Evolutionary conservation across 805 yeast species (phyloP).

Genomic region (Saturnispora gosingensis): DNA sequence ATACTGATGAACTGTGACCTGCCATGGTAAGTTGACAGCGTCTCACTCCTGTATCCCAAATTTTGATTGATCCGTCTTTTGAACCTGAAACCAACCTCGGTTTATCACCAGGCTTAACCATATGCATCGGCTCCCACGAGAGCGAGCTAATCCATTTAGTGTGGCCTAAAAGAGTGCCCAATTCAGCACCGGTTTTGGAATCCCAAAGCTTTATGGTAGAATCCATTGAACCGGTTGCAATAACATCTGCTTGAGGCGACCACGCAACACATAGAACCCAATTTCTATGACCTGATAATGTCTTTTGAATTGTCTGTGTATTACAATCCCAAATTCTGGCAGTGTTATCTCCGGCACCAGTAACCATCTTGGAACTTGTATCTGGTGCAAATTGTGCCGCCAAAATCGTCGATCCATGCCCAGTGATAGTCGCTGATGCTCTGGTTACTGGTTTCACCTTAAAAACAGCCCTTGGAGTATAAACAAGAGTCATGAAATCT

Average conservation of each 20-base stretch:
- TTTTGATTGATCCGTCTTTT: conserved; percentile 79
- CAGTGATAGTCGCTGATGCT: conserved; percentile 85
- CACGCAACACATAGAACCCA: conserved; percentile 92
- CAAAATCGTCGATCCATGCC: conserved; percentile 89
- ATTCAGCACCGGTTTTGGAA: conserved; percentile 56
- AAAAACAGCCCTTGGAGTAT: conserved; percentile 92
- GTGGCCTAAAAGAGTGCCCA: conserved; percentile 70
- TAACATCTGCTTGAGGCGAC: conserved; percentile 83
- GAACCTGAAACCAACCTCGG: conserved; percentile 81
- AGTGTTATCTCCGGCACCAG: conserved; percentile 95
- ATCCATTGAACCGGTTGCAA: conserved; percentile 97
- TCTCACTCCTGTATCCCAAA: conserved; percentile 80
- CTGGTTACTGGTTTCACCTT: conserved; percentile 87
- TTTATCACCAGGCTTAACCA: conserved; percentile 52
- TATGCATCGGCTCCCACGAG: conserved; percentile 91
- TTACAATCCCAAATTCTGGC: conserved; percentile 96
- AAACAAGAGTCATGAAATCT: conserved; percentile 83
- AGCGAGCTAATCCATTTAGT: conserved; percentile 82
- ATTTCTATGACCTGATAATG: conserved; percentile 75
- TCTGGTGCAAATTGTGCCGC: conserved; percentile 92
- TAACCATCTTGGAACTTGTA: conserved; percentile 73
- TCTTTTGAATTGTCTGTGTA: conserved; percentile 81
- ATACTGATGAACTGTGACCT: conserved; percentile 83
- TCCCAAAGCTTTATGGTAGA: conserved; percentile 85
- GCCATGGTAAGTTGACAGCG: conserved; percentile 60